A percentile compares a stretch with the other conserved stretches of the same genome.
phyloP scores from a whole-genome alignment of 1,284 basidiomycete genomes.

The Coniferiporia weirii region DNA sequence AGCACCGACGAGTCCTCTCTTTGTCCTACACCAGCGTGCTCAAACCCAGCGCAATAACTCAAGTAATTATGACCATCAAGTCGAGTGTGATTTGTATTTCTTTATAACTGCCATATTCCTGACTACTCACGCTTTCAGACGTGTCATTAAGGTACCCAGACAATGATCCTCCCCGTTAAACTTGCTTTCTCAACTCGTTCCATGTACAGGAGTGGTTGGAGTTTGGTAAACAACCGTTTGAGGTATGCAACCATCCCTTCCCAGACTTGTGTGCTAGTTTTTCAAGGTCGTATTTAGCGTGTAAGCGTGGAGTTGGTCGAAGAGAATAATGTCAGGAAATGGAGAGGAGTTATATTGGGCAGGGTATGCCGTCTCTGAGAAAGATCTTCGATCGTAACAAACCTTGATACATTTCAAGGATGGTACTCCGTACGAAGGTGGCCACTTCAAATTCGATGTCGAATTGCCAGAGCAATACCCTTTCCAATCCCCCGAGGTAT shows the following conservation, averaged over 20 bases:
- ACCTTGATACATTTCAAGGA: slow-evolving; percentile 36
- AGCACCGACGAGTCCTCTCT: no score
- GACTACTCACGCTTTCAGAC: neutral
- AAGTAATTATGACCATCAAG: no score
- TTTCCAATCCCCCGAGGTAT: slow-evolving; percentile 83
- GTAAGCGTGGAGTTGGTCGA: slow-evolving; percentile 52
- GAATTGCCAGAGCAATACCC: slow-evolving; percentile 71
- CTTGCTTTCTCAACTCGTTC: neutral
- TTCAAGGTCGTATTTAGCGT: slow-evolving; percentile 35
- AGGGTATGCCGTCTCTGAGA: slow-evolving; percentile 46
- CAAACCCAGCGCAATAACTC: no score
- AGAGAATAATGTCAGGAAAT: slow-evolving; percentile 72
- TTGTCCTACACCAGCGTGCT: no score
- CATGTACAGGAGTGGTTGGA: neutral
- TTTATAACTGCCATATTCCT: neutral
- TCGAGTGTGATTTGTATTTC: no score
- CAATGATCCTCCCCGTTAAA: neutral
- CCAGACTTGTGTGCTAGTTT: neutral
- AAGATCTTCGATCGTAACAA: slow-evolving; percentile 4
- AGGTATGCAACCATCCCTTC: neutral
- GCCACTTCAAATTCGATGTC: slow-evolving; percentile 74
- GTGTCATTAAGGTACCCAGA: neutral
- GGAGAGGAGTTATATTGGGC: slow-evolving; percentile 76
- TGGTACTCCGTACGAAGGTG: slow-evolving; percentile 80
- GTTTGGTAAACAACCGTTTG: neutral